Percentiles rank a stretch among this genome's conserved stretches.
Evolutionary conservation across 345 rosid species (phyloP).

Genomic region (Camelina laxa): DNA sequence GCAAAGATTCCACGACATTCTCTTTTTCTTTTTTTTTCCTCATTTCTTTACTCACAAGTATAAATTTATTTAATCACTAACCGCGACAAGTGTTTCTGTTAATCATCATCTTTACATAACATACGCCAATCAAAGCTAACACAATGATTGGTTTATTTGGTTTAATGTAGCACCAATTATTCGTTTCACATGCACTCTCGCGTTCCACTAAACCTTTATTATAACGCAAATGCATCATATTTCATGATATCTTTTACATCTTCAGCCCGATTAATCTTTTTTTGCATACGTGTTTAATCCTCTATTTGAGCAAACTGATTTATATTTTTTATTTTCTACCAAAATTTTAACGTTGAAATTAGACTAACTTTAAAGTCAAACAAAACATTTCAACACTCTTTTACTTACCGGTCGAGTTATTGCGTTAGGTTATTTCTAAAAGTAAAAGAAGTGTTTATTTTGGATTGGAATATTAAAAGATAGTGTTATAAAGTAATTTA

Average conservation of each 20-base stretch:
- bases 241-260: background rate
- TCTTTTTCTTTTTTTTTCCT: constrained; percentile 10
- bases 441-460: constrained; percentile 21
- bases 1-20: constrained; percentile 42
- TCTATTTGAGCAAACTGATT: background rate
- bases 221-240: constrained; percentile 15
- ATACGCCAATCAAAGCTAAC: constrained; percentile 30
- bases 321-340: background rate
- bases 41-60: constrained; percentile 8
- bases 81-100: constrained; percentile 37
- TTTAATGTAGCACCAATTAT: constrained; percentile 38
- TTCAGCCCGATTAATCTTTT: background rate
- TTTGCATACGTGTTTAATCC: background rate
- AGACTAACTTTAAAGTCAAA: constrained; percentile 13
- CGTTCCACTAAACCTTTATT: constrained; percentile 22
- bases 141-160: constrained; percentile 27
- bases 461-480: background rate
- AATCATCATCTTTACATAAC: constrained; percentile 20
- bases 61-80: background rate
- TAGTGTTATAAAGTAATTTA: constrained; percentile 18
- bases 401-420: constrained; percentile 33
- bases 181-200: constrained; percentile 40
- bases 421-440: constrained; percentile 34
- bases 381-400: constrained; percentile 1
- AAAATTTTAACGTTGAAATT: background rate